Evolutionary conservation across 768 basidiomycete genomes (phyloP), one percentile per base, ranked within the genome.

Genomic region (Tylopilus subfusipes): DNA sequence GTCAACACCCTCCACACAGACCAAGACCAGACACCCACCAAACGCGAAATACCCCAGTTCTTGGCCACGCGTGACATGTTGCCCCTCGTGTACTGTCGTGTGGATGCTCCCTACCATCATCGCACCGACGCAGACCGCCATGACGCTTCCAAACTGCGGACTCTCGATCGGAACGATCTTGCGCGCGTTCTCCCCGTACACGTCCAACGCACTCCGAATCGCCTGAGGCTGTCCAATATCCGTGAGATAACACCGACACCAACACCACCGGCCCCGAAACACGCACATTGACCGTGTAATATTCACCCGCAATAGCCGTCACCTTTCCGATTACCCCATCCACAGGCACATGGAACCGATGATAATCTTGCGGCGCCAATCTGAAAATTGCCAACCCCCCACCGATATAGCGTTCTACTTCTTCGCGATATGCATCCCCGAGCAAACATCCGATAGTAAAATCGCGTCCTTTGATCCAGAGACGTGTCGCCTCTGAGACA

Each of bases 381-480:
- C 95, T 78, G 74, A 98, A 98, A 52, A 97, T 97, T 10, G 80
- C 90, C 48, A 99, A 64, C 1, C 88, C 85, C 6, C 97, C 96
- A 10, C 90, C 90, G 2, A 75, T 72, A 64, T 88, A 98, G 36
- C 79, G 78, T 5, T 85, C 83, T 2, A 80, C 83, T 46, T 90
- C 81, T 21, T 78, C 74, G 58, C 82, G 82, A 69, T 94, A 93
- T 12, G 71, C 73, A 4, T 90, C 87, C 0, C 95, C 95, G 0
- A 98, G 79, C 31, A 99, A 77, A 2, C 85, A 80, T 6, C 73
- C 78, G 4, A 98, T 78, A 2, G 85, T 86, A 67, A 99, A 98
- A 62, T 97, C 94, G 40, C 93, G 84, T 4, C 96, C 96, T 66
- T 98, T 98, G 73, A 98, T 96, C 96, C 96, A 99, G 0, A 99